Evolutionary conservation across 345 rosid species (phyloP).

Genomic region (Populus simonii): DNA sequence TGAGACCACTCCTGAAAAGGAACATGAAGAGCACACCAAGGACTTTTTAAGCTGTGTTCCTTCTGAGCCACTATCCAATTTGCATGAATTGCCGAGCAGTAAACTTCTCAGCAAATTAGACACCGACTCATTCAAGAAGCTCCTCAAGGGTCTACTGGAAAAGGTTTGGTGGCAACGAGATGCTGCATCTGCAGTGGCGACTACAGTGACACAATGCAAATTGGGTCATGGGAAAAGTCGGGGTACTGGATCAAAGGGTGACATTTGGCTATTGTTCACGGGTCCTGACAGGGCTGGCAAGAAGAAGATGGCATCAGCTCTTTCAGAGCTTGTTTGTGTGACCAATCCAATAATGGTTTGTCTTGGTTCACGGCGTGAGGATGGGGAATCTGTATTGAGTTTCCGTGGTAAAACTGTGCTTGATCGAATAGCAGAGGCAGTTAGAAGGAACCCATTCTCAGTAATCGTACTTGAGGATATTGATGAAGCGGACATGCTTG

Average conservation of each 20-base stretch:
- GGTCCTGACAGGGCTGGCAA: slow-evolving; percentile 91
- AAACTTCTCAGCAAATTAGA: slow-evolving; percentile 46
- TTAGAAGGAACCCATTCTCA: slow-evolving; percentile 75
- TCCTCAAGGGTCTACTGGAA: slow-evolving; percentile 67
- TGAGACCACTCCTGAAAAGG: slow-evolving; percentile 32
- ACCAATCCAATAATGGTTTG: slow-evolving; percentile 51
- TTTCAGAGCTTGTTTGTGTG: slow-evolving; percentile 59
- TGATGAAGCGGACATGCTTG: slow-evolving; percentile 71
- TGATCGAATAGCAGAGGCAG: slow-evolving; percentile 78
- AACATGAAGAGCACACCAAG: slow-evolving; percentile 36
- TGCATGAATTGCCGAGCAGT: slow-evolving; percentile 38
- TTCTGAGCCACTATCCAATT: slow-evolving; percentile 49
- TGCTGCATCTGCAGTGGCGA: slow-evolving; percentile 83
- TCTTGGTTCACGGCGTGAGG: slow-evolving; percentile 54
- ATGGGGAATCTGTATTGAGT: slow-evolving; percentile 37
- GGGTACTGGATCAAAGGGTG: slow-evolving; percentile 57
- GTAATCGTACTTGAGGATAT: slow-evolving; percentile 81
- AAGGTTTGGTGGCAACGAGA: slow-evolving; percentile 95
- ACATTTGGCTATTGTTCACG: slow-evolving; percentile 72
- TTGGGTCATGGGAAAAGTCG: slow-evolving; percentile 62
- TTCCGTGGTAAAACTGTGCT: slow-evolving; percentile 81
- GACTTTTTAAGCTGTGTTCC: slow-evolving; percentile 70
- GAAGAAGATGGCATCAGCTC: slow-evolving; percentile 77
- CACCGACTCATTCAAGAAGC: slow-evolving; percentile 69
- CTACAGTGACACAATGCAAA: slow-evolving; percentile 64